A percentile compares a stretch with the other conserved stretches of the same genome.
Conservation (phyloP, 2,329 filamentous ascomycete species). For the Aspergillus novofumigatus region DNA sequence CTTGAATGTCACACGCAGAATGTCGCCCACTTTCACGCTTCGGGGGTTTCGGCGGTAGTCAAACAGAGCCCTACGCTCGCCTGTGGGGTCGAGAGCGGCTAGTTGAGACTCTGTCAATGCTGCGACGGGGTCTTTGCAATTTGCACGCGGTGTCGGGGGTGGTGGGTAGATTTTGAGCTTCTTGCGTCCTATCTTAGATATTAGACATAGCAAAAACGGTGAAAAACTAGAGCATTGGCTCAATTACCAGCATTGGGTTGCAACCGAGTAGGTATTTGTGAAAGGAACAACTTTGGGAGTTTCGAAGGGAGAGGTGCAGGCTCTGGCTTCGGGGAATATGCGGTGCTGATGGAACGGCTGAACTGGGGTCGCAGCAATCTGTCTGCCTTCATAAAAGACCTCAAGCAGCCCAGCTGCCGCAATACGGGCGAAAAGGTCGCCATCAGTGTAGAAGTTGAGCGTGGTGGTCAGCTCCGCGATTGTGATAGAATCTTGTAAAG, state of each 20-base stretch:
- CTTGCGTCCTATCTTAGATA: constrained; percentile 35
- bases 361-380: constrained; percentile 51
- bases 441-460: constrained; percentile 50
- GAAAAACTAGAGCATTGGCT: not conserved
- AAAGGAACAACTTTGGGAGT: constrained; percentile 39
- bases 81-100: constrained; percentile 73
- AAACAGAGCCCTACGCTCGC: constrained; percentile 78
- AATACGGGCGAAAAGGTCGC: constrained; percentile 52
- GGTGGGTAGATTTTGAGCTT: constrained; percentile 53
- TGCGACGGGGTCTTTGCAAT: constrained; percentile 60
- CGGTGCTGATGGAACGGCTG: constrained; percentile 49
- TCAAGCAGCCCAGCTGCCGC: constrained; percentile 69
- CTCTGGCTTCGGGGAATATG: constrained; percentile 42
- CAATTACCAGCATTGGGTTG: constrained; percentile 36
- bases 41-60: constrained; percentile 67
- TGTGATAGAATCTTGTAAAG: constrained; percentile 11
- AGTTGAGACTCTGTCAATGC: constrained; percentile 67
- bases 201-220: not conserved
- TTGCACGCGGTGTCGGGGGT: constrained; percentile 30
- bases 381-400: constrained; percentile 53
- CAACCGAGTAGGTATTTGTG: constrained; percentile 39
- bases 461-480: constrained; percentile 9
- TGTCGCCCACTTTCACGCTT: constrained; percentile 77
- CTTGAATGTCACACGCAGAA: constrained; percentile 82
- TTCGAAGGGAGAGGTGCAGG: constrained; percentile 38